A percentile compares a stretch with the other conserved stretches of the same genome.
phyloP scores from a whole-genome alignment of 495 filamentous ascomycete species.

The Mycothermus thermophilus region DNA sequence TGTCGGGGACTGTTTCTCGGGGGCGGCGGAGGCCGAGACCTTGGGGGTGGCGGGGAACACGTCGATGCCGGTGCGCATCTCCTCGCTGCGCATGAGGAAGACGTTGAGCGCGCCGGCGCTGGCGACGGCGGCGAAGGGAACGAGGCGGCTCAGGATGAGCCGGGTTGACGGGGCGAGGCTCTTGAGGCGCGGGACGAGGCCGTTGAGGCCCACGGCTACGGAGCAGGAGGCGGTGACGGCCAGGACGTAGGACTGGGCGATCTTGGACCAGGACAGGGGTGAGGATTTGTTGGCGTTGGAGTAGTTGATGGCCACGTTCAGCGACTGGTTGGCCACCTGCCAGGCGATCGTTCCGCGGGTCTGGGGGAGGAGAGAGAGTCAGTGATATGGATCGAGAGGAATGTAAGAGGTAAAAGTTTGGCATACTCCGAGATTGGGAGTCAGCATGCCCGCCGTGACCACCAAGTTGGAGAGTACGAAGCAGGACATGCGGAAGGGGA shows the following conservation, averaged over 20 bases:
- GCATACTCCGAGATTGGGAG: slow-evolving; percentile 58
- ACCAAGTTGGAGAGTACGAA: slow-evolving; percentile 89
- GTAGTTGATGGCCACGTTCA: slow-evolving; percentile 95
- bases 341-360: slow-evolving; percentile 81
- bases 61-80: slow-evolving; percentile 86
- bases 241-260: slow-evolving; percentile 79
- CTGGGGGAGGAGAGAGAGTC: slow-evolving; percentile 22
- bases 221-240: slow-evolving; percentile 86
- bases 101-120: slow-evolving; percentile 85
- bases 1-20: not conserved
- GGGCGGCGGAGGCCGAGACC: slow-evolving; percentile 17
- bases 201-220: slow-evolving; percentile 85
- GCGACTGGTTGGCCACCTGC: slow-evolving; percentile 94
- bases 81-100: slow-evolving; percentile 92
- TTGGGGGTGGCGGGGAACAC: slow-evolving; percentile 64
- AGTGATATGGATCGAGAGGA: slow-evolving; percentile 1
- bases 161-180: slow-evolving; percentile 56
- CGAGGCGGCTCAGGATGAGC: slow-evolving; percentile 62
- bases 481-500: slow-evolving; percentile 94
- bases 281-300: slow-evolving; percentile 96
- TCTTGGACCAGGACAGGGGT: slow-evolving; percentile 61
- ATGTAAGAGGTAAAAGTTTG: slow-evolving; percentile 6
- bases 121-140: slow-evolving; percentile 91
- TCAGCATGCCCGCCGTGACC: slow-evolving; percentile 97
- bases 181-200: slow-evolving; percentile 72